Evolutionary conservation across 306 rosid species (phyloP).

Genomic region (Mimosa bimucronata): DNA sequence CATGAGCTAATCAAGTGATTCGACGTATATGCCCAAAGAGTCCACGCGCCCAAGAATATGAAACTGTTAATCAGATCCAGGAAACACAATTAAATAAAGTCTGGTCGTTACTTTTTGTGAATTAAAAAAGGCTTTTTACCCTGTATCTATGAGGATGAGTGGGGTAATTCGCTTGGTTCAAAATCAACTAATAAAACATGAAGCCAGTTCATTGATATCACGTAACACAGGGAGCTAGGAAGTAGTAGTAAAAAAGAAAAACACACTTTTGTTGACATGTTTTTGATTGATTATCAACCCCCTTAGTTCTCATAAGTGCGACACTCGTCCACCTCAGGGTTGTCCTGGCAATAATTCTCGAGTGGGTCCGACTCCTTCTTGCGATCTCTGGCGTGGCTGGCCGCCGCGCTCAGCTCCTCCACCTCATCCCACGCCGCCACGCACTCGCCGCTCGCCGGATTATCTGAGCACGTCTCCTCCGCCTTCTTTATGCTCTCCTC

Average conservation of each 20-base stretch:
- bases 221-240: slow-evolving; percentile 7
- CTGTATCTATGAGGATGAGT: not conserved
- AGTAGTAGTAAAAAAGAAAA: not conserved
- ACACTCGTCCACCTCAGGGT: slow-evolving; percentile 88
- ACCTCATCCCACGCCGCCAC: slow-evolving; percentile 98
- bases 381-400: slow-evolving; percentile 81
- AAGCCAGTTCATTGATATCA: not conserved
- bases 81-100: not conserved
- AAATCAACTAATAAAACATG: slow-evolving; percentile 27
- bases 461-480: slow-evolving; percentile 66
- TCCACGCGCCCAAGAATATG: too few relatives aligned
- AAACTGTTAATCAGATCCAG: too few relatives aligned
- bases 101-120: not conserved
- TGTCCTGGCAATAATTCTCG: slow-evolving; percentile 84
- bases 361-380: slow-evolving; percentile 68
- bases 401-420: slow-evolving; percentile 98
- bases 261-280: not conserved
- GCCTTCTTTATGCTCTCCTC: slow-evolving; percentile 87
- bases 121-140: not conserved
- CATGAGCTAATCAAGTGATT: too few relatives aligned
- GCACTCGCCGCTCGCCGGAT: slow-evolving; percentile 77
- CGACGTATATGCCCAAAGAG: too few relatives aligned
- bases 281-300: too few relatives aligned
- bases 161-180: slow-evolving; percentile 3
- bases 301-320: slow-evolving; percentile 83